phyloP scores from a whole-genome alignment of 345 rosid genomes.

The Leavenworthia alabamica region DNA sequence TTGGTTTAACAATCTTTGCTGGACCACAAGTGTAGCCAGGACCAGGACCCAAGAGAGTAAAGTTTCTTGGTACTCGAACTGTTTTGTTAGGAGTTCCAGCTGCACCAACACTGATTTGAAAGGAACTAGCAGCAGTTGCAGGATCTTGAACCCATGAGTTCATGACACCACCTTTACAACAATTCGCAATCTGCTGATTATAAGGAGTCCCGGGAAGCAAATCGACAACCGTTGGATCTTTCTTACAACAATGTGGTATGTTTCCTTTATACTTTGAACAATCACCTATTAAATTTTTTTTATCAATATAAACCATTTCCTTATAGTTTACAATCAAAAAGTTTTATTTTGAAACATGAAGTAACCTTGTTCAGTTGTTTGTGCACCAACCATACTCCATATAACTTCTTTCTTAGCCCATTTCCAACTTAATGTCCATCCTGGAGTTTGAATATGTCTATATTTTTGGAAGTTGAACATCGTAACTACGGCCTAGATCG shows the following conservation, averaged over 20 bases:
- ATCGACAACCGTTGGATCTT: conserved; percentile 75
- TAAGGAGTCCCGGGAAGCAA: conserved; percentile 79
- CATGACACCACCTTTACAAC: conserved; percentile 88
- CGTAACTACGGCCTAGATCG: conserved; percentile 70
- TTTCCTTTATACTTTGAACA: conserved; percentile 77
- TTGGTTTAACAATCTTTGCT: conserved; percentile 63
- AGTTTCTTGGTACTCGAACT: conserved; percentile 66
- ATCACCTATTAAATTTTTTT: conserved; percentile 34
- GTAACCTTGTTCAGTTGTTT: conserved; percentile 73
- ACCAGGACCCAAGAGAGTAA: conserved; percentile 80
- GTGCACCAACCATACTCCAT: conserved; percentile 77
- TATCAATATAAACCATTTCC: not conserved
- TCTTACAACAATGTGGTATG: conserved; percentile 82
- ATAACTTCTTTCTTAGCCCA: conserved; percentile 91
- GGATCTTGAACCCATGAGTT: conserved; percentile 84
- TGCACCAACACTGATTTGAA: conserved; percentile 74
- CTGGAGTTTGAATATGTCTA: conserved; percentile 79
- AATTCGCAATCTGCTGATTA: conserved; percentile 82
- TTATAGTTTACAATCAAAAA: not conserved
- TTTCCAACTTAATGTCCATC: conserved; percentile 89
- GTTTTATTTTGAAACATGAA: not conserved
- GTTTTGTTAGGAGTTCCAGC: conserved; percentile 87
- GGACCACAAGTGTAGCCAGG: conserved; percentile 93
- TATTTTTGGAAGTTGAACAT: conserved; percentile 81
- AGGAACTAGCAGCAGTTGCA: conserved; percentile 59